Conservation (phyloP, 75 land plant genomes). For the Pinus tabuliformis region DNA sequence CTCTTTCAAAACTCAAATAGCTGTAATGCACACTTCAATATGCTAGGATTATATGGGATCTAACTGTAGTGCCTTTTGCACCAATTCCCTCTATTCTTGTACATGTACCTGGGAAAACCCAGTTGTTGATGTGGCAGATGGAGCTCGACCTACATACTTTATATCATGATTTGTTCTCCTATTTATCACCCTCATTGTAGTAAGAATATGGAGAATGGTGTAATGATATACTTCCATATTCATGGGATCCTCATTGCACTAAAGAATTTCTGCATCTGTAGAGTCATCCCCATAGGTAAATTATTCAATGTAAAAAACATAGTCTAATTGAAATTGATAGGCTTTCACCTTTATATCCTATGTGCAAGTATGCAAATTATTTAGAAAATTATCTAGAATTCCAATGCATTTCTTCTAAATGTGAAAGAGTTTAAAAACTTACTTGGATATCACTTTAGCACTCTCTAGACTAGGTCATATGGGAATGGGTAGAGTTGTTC, state of each 20-base stretch:
- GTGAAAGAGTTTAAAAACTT: slow-evolving; percentile 9
- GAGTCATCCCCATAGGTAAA: no score
- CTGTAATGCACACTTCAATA: no score
- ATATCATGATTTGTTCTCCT: slow-evolving; percentile 71
- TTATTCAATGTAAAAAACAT: no score
- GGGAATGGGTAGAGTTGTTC: slow-evolving; percentile 97
- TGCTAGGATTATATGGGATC: slow-evolving; percentile 39
- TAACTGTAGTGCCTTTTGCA: slow-evolving; percentile 71
- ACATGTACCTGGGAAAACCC: slow-evolving; percentile 64
- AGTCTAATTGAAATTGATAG: no score
- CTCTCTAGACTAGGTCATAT: slow-evolving; percentile 84
- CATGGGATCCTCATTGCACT: slow-evolving; percentile 99
- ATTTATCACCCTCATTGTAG: slow-evolving; percentile 64
- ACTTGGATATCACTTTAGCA: slow-evolving; percentile 94
- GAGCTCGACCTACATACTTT: slow-evolving; percentile 83
- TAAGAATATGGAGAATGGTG: slow-evolving; percentile 62
- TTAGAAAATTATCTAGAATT: no score
- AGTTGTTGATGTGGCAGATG: slow-evolving; percentile 89
- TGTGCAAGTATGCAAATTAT: no score
- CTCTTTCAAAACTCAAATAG: no score
- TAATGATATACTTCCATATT: slow-evolving; percentile 87
- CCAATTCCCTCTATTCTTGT: slow-evolving; percentile 67
- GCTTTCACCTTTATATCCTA: no score
- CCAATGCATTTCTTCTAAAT: no score
- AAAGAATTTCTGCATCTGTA: slow-evolving; percentile 88